Evolutionary conservation across 1,284 basidiomycete species (phyloP).

Genomic region (Mycosarcoma mackinlayi): DNA sequence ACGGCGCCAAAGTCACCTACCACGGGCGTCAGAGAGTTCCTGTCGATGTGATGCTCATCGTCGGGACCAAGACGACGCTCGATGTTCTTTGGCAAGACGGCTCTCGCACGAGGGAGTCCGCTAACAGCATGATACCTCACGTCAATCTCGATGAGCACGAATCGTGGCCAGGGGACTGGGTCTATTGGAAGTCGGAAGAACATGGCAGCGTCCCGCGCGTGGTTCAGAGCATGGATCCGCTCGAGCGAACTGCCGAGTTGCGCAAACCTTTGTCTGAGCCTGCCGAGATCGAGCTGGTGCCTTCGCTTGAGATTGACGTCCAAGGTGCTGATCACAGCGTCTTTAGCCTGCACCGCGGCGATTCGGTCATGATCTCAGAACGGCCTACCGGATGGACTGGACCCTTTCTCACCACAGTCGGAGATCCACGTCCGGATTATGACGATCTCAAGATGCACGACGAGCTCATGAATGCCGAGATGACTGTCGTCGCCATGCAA

Average conservation of each 20-base stretch:
- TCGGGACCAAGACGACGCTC: slow-evolving; percentile 77
- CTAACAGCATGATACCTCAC: slow-evolving; percentile 81
- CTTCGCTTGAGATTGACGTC: slow-evolving; percentile 87
- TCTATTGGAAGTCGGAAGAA: slow-evolving; percentile 84
- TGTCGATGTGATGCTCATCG: slow-evolving; percentile 70
- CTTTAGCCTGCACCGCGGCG: slow-evolving; percentile 83
- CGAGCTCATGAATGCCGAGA: slow-evolving; percentile 34
- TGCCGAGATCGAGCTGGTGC: slow-evolving; percentile 75
- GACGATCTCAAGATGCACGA: slow-evolving; percentile 26
- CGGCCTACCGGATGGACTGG: slow-evolving; percentile 74
- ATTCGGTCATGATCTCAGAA: slow-evolving; percentile 79
- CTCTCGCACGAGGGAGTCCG: slow-evolving; percentile 73
- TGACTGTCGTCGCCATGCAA: slow-evolving; percentile 12
- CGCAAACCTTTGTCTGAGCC: slow-evolving; percentile 51
- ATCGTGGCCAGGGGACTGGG: slow-evolving; percentile 80
- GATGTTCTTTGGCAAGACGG: slow-evolving; percentile 92
- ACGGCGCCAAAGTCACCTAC: slow-evolving; percentile 37
- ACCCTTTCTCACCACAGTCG: slow-evolving; percentile 42
- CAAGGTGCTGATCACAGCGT: slow-evolving; percentile 72
- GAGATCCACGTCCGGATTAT: slow-evolving; percentile 45
- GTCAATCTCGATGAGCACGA: slow-evolving; percentile 71
- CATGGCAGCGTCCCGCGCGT: slow-evolving; percentile 74
- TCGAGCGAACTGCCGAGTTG: slow-evolving; percentile 63
- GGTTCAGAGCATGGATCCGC: slow-evolving; percentile 73
- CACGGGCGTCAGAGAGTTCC: slow-evolving; percentile 38